Base-by-base conservation (phyloP, 768 basidiomycete species). In the Grammothele lineata region DNA sequence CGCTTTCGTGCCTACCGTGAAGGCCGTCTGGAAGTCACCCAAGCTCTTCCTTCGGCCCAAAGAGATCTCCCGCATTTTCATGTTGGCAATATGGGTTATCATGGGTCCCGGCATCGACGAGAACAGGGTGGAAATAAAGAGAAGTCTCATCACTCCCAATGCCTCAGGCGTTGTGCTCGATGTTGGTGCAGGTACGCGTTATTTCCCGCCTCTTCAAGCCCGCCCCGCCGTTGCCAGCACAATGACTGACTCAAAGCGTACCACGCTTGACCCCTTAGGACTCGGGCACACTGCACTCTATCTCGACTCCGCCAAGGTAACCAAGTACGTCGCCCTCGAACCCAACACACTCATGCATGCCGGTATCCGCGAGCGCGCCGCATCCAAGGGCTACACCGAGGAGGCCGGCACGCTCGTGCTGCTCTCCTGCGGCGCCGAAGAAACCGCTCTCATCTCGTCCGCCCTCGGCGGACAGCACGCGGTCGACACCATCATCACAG, bases 241-340 rank as follows among this genome's bases (percentile, higher is more conserved):
- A 32, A 8, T 32, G 30, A 9, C 15, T 32, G n/a, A n/a, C 32
- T 15, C 14, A n/a, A n/a, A n/a, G n/a, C n/a, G n/a, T n/a, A n/a
- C n/a, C n/a, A n/a, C n/a, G 8, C 30, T 32, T 32, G 8, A 15
- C 30, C 15, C 30, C 15, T 24, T 26, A 85, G 85, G 82, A 0
- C 70, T 77, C 47, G 87, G 87, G 0, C 84, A 86, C 57, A 77
- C 75, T 0, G 65, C 74, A 12, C 69, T 68, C 23, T 89, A 89
- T 55, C 73, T 90, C 19, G 74, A 85, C 46, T 67, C 60, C 25
- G 49, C 56, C 2, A 67, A 64, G 23, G 81, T 88, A 17, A 73
- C 76, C 1, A 78, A 70, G 58, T 88, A 89, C 54, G 67, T 88
- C 39, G 87, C 85, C 1, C 60, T 89, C 5, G 87, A 89, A 56